Base-by-base conservation (phyloP, 495 filamentous ascomycete species). In the Penicillium robsamsonii region DNA sequence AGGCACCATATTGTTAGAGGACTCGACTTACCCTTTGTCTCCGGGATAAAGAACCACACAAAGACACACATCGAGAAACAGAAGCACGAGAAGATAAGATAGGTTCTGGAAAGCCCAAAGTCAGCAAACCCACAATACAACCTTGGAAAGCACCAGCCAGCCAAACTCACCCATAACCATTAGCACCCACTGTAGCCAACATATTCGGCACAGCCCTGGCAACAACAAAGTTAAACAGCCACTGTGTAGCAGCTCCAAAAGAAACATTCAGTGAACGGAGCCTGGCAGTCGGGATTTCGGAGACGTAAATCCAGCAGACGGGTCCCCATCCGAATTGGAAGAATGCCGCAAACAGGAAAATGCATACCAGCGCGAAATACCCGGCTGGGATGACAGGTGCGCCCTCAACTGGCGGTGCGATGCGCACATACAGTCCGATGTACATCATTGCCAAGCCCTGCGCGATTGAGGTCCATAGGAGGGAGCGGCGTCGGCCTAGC, bases 241-340 rank as follows among this genome's bases (percentile, higher is more conserved):
- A 81, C 63, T 81, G 79, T 4, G 85, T 89, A 15, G 88, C 85
- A 0, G 87, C 85, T 0, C 81, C 86, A 47, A 86, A 64, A 1
- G 87, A 77, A 4, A 90, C 86, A 62, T 89, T 89, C 55, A 86
- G 72, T 15, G 83, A 83, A 4, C 88, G 75, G 13, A 90, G 75
- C 3, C 87, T 75, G 1, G 86, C 83, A 13, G 84, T 83, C 11
- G 88, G 87, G 63, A 92, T 91, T 75, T 91, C 86, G 11, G 79
- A 80, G 37, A 88, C 83, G 59, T 87, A 87, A 52, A 88, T 90
- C 89, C 87, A 91, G 69, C 87, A 89, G 25, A 86, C 84, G 0
- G 88, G 88, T 0, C 88, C 88, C 87, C 87, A 91, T 40, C 87
- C 86, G 65, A 90, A 88, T 53, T 89, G 87, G 77, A 89, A 89